phyloP scores from a whole-genome alignment of 805 yeast genomes.

The Barnettozyma siamensis region DNA sequence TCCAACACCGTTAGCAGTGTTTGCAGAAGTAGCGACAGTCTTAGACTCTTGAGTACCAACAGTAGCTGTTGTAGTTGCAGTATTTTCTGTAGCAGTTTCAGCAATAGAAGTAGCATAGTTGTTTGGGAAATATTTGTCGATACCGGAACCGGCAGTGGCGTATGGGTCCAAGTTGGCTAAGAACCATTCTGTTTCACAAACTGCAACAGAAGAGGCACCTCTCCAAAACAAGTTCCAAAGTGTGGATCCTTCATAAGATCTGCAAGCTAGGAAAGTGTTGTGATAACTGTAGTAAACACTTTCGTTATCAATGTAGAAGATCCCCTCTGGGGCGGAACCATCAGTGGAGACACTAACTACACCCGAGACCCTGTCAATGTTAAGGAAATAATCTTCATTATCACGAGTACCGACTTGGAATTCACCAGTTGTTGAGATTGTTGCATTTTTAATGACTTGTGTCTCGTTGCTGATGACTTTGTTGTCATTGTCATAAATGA shows the following conservation, averaged over 20 bases:
- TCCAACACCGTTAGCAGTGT: neutral
- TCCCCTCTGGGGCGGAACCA: slow-evolving; percentile 10
- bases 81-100: slow-evolving; percentile 18
- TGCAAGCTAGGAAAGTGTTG: slow-evolving; percentile 20
- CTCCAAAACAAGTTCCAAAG: slow-evolving; percentile 20
- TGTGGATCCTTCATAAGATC: slow-evolving; percentile 3
- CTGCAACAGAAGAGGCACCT: slow-evolving; percentile 18
- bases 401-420: slow-evolving; percentile 8
- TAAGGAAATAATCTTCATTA: slow-evolving; percentile 6
- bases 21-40: slow-evolving; percentile 3
- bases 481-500: slow-evolving; percentile 12
- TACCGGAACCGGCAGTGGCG: slow-evolving; percentile 7
- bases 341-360: slow-evolving; percentile 8
- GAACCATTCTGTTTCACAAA: slow-evolving; percentile 17
- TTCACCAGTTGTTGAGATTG: slow-evolving; percentile 11
- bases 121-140: slow-evolving; percentile 14
- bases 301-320: slow-evolving; percentile 11
- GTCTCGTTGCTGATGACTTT: slow-evolving; percentile 4
- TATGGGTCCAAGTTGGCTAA: slow-evolving; percentile 15
- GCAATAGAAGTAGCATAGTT: slow-evolving; percentile 15
- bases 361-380: slow-evolving; percentile 13
- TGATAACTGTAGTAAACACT: slow-evolving; percentile 17
- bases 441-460: slow-evolving; percentile 9
- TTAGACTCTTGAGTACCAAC: slow-evolving; percentile 7
- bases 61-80: slow-evolving; percentile 16